Percentiles rank a stretch among this genome's conserved stretches.
These are phyloP conservation scores for Phialophora macrospora DNA, from an alignment of 2,329 filamentous ascomycete genomes.

Conservation along the genomic window DNA sequence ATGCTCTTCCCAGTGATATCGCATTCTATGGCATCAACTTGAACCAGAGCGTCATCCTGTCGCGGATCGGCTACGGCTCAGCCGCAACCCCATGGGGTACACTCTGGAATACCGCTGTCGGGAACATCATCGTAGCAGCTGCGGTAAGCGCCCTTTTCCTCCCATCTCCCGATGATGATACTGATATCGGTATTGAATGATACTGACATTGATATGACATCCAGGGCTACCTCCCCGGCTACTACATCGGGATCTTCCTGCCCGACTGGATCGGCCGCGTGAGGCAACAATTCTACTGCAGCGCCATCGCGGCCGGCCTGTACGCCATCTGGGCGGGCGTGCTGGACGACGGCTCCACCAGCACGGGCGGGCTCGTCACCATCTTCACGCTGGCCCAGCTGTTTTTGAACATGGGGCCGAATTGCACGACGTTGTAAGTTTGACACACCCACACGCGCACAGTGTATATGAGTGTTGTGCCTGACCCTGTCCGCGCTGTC, in stretches of 20 bases:
- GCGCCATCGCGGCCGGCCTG: constrained; percentile 38
- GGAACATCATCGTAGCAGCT: constrained; percentile 45
- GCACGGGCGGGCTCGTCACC: constrained; percentile 38
- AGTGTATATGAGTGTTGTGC: no score
- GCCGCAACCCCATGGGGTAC: constrained; percentile 43
- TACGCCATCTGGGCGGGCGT: constrained; percentile 44
- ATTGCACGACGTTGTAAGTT: constrained; percentile 61
- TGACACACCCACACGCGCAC: no score
- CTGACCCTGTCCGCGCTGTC: neutral
- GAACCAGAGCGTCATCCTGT: constrained; percentile 45
- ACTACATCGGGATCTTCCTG: constrained; percentile 39
- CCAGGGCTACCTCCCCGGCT: constrained; percentile 39
- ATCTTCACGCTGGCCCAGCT: constrained; percentile 43
- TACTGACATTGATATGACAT: neutral
- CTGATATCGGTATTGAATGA: neutral
- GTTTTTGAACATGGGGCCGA: constrained; percentile 50
- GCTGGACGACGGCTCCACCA: constrained; percentile 39
- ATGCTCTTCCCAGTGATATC: constrained; percentile 35
- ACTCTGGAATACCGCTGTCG: constrained; percentile 45
- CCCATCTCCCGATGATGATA: neutral
- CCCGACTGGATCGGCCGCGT: constrained; percentile 39
- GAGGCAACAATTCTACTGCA: constrained; percentile 38
- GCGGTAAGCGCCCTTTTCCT: constrained; percentile 29
- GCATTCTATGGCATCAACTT: constrained; percentile 46
- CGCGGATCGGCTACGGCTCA: constrained; percentile 43